These are phyloP conservation scores for Lathyrus tuberosus DNA, from an alignment of 306 rosid genomes.

Conservation along the genomic window DNA sequence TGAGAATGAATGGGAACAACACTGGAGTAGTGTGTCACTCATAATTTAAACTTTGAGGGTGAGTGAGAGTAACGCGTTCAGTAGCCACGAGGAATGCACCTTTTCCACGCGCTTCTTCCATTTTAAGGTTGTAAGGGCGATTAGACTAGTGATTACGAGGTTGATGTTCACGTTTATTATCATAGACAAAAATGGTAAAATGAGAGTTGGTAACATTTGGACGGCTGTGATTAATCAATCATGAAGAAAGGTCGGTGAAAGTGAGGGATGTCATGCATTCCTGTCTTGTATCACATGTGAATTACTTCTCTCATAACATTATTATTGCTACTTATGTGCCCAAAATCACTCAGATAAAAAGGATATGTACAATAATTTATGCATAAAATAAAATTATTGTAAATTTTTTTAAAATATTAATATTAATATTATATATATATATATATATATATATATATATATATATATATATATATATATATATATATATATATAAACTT, in stretches of 20 bases:
- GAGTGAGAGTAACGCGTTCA: constrained; percentile 14
- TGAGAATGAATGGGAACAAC: background rate
- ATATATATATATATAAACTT: too few species aligned
- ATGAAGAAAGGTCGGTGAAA: background rate
- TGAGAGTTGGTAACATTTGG: background rate
- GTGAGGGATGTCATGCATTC: constrained; percentile 43
- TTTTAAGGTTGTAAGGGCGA: background rate
- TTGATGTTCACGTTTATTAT: background rate
- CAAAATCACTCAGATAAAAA: background rate
- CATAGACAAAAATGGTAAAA: background rate
- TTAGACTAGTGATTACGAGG: background rate
- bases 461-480: too few species aligned
- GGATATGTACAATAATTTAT: too few species aligned
- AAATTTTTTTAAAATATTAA: too few species aligned
- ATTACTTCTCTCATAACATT: constrained; percentile 43
- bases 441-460: too few species aligned
- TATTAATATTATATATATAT: too few species aligned
- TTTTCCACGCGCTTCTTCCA: background rate
- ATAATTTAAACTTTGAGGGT: constrained; percentile 42
- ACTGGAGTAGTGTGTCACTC: constrained; percentile 16
- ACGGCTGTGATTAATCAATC: constrained; percentile 25
- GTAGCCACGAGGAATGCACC: constrained; percentile 62
- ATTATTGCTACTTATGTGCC: constrained; percentile 38
- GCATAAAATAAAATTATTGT: too few species aligned
- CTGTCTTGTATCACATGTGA: constrained; percentile 23